Evolutionary conservation across 2,329 filamentous ascomycete genomes (phyloP), one percentile per base, ranked within the genome.

Genomic region (Neofusicoccum ribis): DNA sequence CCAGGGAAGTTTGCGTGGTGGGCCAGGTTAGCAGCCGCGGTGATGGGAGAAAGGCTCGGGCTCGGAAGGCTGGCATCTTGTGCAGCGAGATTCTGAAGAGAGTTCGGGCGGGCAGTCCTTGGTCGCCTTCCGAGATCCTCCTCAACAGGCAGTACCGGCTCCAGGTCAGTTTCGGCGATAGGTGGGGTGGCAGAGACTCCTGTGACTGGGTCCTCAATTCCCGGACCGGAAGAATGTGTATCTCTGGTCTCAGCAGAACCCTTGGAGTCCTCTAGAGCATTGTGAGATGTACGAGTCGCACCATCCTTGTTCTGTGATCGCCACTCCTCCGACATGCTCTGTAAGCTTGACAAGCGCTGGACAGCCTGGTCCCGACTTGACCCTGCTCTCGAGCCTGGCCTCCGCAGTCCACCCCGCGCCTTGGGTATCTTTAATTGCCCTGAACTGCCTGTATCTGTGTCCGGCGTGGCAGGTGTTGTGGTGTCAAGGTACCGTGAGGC

Each of bases 11-110:
- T 73, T 27, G 63, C 66, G 46, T 79, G 75, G 34, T 78, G 77
- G 15, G 80, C 73, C 17, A 83, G 73, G 73, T 83, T 83, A 70
- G 94, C 91, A 71, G 91, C 92, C 66, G 96, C 86, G 5, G 94
- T 96, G 44, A 90, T 88, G 3, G 95, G 95, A 31, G 95, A 99
- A 65, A 99, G 81, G 72, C 95, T 93, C 39, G 95, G 95, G 76
- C 95, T 99, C 61, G 95, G 95, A 67, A 99, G 83, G 78, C 92
- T 97, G 69, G 92, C 92, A 81, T 97, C 94, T 75, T 95, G 91
- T 44, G 89, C 88, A 65, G 88, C 87, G 63, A 89, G 85, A 52
- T 88, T 90, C 72, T 93, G 89, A 58, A 93, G 83, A 54, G 79
- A 79, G 41, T 80, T 80, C 11, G 84, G 80, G 62, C 81, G 73